Evolutionary conservation across 2,329 filamentous ascomycete genomes (phyloP).

Genomic region (Huntiella abstrusa): DNA sequence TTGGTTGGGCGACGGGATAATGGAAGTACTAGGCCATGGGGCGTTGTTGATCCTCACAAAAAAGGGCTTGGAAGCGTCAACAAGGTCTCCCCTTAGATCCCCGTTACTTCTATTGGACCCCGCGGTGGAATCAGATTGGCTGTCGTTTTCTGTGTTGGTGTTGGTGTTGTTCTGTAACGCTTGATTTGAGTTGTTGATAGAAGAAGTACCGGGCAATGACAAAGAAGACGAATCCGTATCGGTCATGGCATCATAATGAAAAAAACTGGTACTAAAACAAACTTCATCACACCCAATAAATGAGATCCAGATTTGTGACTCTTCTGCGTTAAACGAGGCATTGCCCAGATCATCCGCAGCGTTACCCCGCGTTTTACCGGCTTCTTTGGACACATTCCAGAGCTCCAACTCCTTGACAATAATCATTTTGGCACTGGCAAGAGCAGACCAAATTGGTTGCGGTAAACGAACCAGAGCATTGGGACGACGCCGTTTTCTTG

Average conservation of each 20-base stretch:
- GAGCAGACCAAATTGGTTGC: slow-evolving; percentile 83
- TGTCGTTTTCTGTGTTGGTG: slow-evolving; percentile 8
- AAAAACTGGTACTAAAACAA: slow-evolving; percentile 54
- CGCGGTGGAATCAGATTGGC: slow-evolving; percentile 2
- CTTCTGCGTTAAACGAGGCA: slow-evolving; percentile 50
- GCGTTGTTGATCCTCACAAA: slow-evolving; percentile 64
- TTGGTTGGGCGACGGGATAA: slow-evolving; percentile 29
- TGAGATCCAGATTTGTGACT: slow-evolving; percentile 61
- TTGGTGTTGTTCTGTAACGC: slow-evolving; percentile 15
- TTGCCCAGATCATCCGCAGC: slow-evolving; percentile 62
- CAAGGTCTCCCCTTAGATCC: slow-evolving; percentile 22
- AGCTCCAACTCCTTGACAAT: slow-evolving; percentile 83
- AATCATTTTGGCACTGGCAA: slow-evolving; percentile 91
- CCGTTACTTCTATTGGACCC: background rate
- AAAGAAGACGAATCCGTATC: background rate
- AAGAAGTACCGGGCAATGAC: slow-evolving; percentile 2
- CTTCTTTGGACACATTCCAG: slow-evolving; percentile 56
- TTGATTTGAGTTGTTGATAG: slow-evolving; percentile 16
- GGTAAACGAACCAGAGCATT: slow-evolving; percentile 77
- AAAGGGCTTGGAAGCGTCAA: slow-evolving; percentile 56
- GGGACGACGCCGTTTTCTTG: slow-evolving; percentile 74
- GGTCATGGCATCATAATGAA: slow-evolving; percentile 26
- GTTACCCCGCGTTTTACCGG: slow-evolving; percentile 53
- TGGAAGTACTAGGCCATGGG: slow-evolving; percentile 60
- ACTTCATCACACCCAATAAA: slow-evolving; percentile 64